A percentile compares a stretch with the other conserved stretches of the same genome.
Conservation (phyloP, 169 alveolate genomes). For the Besnoitia besnoiti region DNA sequence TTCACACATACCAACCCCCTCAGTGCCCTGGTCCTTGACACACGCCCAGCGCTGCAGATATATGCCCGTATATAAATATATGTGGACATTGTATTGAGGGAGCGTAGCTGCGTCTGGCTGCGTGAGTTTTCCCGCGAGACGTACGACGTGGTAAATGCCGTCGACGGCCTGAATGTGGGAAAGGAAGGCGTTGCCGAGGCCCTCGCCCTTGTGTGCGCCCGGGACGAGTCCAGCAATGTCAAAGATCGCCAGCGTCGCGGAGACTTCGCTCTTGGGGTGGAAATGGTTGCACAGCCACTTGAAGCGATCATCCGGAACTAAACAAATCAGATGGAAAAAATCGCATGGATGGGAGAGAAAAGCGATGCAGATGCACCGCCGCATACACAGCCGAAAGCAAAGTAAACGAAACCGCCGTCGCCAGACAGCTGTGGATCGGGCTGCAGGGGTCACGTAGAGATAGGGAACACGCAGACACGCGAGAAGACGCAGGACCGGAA, state of each 20-base stretch:
- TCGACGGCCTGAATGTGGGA: constrained; percentile 97
- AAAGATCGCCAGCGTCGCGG: constrained; percentile 95
- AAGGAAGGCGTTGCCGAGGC: constrained; percentile 98
- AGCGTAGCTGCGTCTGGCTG: no score
- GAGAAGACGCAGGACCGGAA: no score
- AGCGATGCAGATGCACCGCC: background rate
- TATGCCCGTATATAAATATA: no score
- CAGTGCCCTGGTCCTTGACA: no score
- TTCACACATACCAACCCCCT: no score
- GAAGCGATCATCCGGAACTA: constrained; percentile 94
- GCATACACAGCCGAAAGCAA: background rate
- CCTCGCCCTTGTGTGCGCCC: constrained; percentile 99
- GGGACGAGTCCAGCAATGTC: constrained; percentile 99
- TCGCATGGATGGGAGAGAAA: background rate
- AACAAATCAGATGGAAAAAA: background rate
- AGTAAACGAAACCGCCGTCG: background rate
- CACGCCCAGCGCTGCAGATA: no score
- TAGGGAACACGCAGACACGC: no score
- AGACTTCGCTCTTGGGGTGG: constrained; percentile 94
- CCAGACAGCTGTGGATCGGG: no score
- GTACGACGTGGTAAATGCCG: constrained; percentile 97
- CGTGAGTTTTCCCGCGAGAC: constrained; percentile 71
- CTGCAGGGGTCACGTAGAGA: no score
- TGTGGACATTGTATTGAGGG: no score
- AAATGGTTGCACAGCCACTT: constrained; percentile 92